Base-by-base conservation (phyloP, 352 stramenopile species). In the Phytophthora sp. region DNA sequence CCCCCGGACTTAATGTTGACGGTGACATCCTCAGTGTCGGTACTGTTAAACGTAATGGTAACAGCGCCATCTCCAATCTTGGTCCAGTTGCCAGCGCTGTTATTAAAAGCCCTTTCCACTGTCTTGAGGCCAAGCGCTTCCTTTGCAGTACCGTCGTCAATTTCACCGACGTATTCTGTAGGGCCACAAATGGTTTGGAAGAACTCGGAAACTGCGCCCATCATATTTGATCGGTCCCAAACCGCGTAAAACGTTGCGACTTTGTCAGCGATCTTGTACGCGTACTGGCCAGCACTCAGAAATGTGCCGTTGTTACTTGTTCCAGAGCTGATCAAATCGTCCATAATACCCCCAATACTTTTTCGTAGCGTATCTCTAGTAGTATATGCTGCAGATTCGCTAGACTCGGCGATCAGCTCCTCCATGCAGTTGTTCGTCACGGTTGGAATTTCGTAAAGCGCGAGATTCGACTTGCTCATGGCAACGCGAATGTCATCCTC, bases 161-260 rank as follows among this genome's bases (percentile, higher is more conserved):
- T 81, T 11, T 80, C 62, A 27, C 76, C 74, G 18, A 85, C 44
- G 39, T 72, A 84, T 13, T 71, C 49, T 5, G 79, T 84, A 12
- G 76, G 74, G 2, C 72, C 74, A 39, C 79, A 86, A 61, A 87
- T 77, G 8, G 76, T 73, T 62, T 88, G 76, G 10, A 88, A 66
- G 23, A 74, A 86, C 28, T 84, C 72, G 27, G 74, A 66, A 10
- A 76, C 66, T 30, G 76, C 65, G 21, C 54, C 45, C n/a, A 68
- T 72, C 27, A 86, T 43, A n/a, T 79, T 79, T 27, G 66, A 82
- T 13, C 55, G 65, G 15, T 86, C 76, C 54, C 76, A 87, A 21
- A 79, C 52, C 31, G 74, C 59, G 51, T 85, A 76, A 26, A 72
- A 77, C 1, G 72, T 69, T 11, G 77, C 67, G 15, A 60, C 66